These are phyloP conservation scores for Nicotiana knightiana DNA, from an alignment of 257 asterid species.

Conservation along the genomic window DNA sequence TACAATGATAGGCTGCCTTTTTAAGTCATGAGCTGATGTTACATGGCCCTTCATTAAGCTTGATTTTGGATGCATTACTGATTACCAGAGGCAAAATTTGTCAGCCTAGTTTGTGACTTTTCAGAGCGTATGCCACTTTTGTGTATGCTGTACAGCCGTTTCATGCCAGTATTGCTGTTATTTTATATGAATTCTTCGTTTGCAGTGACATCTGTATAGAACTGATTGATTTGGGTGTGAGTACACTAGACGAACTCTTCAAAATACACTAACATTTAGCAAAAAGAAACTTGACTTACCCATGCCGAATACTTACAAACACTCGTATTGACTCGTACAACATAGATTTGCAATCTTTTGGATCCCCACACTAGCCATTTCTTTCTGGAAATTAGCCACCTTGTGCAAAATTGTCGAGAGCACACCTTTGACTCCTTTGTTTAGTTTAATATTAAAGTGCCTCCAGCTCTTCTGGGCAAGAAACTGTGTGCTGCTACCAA, in stretches of 20 bases:
- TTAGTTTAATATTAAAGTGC: neutral
- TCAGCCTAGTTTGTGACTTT: neutral
- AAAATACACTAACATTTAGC: neutral
- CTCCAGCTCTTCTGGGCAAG: neutral
- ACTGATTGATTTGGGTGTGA: neutral
- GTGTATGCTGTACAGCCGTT: neutral
- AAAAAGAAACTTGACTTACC: neutral
- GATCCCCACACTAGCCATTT: neutral
- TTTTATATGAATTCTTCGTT: neutral
- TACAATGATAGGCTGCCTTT: neutral
- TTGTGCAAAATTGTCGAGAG: neutral
- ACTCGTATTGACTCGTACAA: neutral
- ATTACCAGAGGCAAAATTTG: neutral
- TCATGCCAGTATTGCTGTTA: neutral
- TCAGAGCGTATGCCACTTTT: neutral
- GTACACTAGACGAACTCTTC: neutral
- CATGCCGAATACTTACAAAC: neutral
- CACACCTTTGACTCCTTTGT: neutral
- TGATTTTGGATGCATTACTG: neutral
- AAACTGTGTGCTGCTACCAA: too few species aligned
- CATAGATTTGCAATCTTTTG: neutral
- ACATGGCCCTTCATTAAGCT: neutral
- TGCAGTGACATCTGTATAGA: neutral
- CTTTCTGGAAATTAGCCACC: neutral
- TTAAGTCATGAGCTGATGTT: neutral